Base-by-base conservation (phyloP, 192 early-diverging fungal genomes). In the Ramicandelaber brevisporus region DNA sequence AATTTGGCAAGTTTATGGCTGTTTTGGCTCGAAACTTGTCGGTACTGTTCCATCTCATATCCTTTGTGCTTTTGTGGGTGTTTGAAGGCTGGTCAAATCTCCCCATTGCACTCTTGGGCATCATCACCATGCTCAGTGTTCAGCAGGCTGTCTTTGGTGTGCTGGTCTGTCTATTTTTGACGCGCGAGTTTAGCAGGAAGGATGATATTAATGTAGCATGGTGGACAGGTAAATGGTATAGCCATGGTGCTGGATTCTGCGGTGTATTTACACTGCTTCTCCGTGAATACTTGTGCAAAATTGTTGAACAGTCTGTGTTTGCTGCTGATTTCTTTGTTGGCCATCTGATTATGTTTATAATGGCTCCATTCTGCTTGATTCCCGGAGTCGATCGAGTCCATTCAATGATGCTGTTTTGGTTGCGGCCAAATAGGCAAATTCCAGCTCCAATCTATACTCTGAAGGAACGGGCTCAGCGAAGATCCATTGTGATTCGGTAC, bases 201-300 rank as follows among this genome's bases (percentile, higher is more conserved):
- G 73, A 78, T 44, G 71, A 71, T 50, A 58, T 71, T 11, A 83
- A 83, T 40, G 56, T 69, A 25, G 78, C 73, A 12, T 83, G 78
- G 78, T 83, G 78, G 78, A 76, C 73, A 4, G 78, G 78, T 11
- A 61, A 65, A 32, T 83, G 78, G 73, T 63, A 73, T 21, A n/a
- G n/a, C n/a, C n/a, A n/a, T n/a, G 68, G 71, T 18, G 65, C 65
- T 37, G 70, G 66, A 23, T 53, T 78, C 46, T 70, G 75, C 31
- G 37, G 56, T 49, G 65, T 63, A 15, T 50, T 78, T 21, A 66
- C 65, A 13, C 70, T 73, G 43, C 71, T 73, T 4, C 41, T 74
- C 44, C 72, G 80, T 23, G 80, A 84, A 46, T 78, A 55, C 39
- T 22, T 75, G 22, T 76, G 75, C 59, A 85, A 85, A 58, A 63